Evolutionary conservation across 1,284 basidiomycete genomes (phyloP), one percentile per base, ranked within the genome.

Genomic region (Phenoliferia sp.): DNA sequence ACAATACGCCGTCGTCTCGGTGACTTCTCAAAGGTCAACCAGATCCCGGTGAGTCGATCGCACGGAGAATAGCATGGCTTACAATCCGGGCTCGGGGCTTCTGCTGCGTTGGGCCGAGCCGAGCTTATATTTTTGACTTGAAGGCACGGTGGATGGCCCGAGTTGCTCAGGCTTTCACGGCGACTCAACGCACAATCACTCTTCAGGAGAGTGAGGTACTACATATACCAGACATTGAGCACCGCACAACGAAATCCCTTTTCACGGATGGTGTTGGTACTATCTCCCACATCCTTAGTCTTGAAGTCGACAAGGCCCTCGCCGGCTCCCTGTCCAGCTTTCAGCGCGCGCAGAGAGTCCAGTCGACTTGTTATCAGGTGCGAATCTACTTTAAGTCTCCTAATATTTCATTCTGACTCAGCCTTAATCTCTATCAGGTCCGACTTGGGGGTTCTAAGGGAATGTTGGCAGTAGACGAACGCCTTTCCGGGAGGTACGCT

Each of bases 111-210:
- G n/a, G n/a, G 15, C 39, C 12, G n/a, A 48, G 39, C 39, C 22
- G 39, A 48, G 15, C 39, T 12, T 15, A 48, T 48, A 48, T 15
- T 48, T 48, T 12, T 22, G 15, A 12, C 39, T 48, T 22, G 12
- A n/a, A n/a, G 12, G 89, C 89, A 1, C 88, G 88, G 75, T 90
- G 86, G 76, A 90, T 89, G 15, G 90, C 90, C 19, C 84, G 90
- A 35, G 81, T 92, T 72, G 88, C 88, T 9, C 90, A 91, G 78
- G 89, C 89, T 0, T 92, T 92, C 75, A 89, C 88, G 0, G 87
- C 87, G 1, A 92, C 90, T 2, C 86, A 89, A 80, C 83, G 28
- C 86, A 87, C 77, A 44, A 65, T 73, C 67, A 71, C 35, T 75
- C 81, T 57, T 68, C 66, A 32, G 52, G 74, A 2, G 60, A 73